phyloP scores from a whole-genome alignment of 108 stramenopile species.

The Nitzschia sp. region DNA sequence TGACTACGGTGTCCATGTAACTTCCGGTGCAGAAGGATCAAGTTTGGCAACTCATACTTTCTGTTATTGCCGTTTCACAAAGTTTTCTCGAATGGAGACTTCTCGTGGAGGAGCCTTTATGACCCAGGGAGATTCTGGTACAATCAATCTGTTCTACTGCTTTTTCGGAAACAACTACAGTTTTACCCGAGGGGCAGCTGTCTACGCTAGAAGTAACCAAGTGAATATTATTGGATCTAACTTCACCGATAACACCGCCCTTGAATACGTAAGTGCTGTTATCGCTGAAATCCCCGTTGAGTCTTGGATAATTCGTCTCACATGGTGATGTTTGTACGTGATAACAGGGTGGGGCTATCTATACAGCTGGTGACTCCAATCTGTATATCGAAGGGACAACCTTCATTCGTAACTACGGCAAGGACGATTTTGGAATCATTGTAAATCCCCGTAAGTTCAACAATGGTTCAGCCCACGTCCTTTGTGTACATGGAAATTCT shows the following conservation, averaged over 20 bases:
- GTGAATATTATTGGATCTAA: slow-evolving; percentile 14
- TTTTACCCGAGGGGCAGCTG: slow-evolving; percentile 18
- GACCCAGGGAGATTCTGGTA: slow-evolving; percentile 16
- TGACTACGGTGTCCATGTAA: slow-evolving; percentile 14
- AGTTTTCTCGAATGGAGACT: background rate
- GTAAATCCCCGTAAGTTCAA: slow-evolving; percentile 16
- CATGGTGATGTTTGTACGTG: too few species aligned
- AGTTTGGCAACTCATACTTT: slow-evolving; percentile 3
- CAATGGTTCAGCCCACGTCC: background rate
- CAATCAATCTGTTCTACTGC: slow-evolving; percentile 19
- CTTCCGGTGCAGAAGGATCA: background rate
- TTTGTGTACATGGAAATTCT: background rate
- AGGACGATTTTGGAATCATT: slow-evolving; percentile 13
- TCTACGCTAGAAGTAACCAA: slow-evolving; percentile 26
- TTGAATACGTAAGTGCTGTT: background rate
- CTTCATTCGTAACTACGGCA: slow-evolving; percentile 20
- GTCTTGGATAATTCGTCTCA: too few species aligned
- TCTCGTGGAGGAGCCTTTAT: slow-evolving; percentile 32
- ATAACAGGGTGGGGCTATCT: slow-evolving; percentile 22
- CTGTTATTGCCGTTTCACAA: slow-evolving; percentile 13
- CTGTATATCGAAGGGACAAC: slow-evolving; percentile 20
- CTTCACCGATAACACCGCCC: slow-evolving; percentile 15
- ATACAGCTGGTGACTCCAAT: slow-evolving; percentile 3
- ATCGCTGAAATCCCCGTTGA: background rate
- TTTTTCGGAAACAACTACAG: slow-evolving; percentile 26